Conservation (phyloP, 116 monocot species). For the Iris pallida region DNA sequence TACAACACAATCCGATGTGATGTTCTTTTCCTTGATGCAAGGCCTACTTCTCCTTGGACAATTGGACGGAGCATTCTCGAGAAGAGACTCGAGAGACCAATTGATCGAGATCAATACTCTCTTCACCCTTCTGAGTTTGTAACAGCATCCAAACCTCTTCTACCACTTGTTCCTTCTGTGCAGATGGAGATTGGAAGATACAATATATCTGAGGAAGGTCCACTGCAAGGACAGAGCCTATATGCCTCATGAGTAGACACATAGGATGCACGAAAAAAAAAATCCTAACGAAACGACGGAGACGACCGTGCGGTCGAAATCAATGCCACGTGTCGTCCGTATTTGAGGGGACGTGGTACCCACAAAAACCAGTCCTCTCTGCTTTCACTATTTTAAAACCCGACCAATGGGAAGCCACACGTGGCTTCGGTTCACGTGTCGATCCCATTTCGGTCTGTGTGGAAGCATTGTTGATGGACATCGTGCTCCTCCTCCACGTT, state of each 20-base stretch:
- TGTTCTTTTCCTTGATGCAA: conserved; percentile 16
- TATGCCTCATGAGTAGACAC: conserved; percentile 23
- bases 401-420: too few species aligned
- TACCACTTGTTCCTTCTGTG: conserved; percentile 30
- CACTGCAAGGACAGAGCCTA: conserved; percentile 29
- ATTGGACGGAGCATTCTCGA: conserved; percentile 21
- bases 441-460: too few species aligned
- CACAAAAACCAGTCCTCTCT: too few species aligned
- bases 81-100: conserved; percentile 1
- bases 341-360: too few species aligned
- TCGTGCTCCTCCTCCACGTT: conserved; percentile 31
- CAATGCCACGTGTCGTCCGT: too few species aligned
- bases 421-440: too few species aligned
- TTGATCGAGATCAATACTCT: conserved; percentile 44
- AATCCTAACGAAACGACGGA: too few species aligned
- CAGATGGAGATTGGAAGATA: conserved; percentile 30
- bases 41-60: conserved; percentile 27
- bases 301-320: too few species aligned
- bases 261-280: conserved; percentile 27
- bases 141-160: conserved; percentile 30
- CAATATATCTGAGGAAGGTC: conserved; percentile 13
- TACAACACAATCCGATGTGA: too few species aligned
- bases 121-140: conserved; percentile 41
- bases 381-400: too few species aligned
- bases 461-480: too few species aligned